Evolutionary conservation across 2,329 filamentous ascomycete species (phyloP).

Genomic region (Botryotinia narcissicola): DNA sequence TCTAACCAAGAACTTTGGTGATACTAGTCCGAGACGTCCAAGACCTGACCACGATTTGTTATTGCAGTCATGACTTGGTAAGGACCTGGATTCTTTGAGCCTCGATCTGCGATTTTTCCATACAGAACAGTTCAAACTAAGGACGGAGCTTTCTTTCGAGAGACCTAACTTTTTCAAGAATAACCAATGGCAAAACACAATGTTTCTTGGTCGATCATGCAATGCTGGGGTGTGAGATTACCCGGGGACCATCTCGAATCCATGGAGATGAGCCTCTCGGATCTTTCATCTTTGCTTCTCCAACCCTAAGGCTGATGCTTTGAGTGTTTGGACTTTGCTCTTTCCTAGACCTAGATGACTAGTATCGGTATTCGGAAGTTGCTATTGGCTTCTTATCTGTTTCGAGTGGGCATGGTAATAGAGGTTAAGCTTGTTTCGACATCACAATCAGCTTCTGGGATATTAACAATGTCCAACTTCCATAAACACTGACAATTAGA

Average conservation of each 20-base stretch:
- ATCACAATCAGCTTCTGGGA: conserved; percentile 1
- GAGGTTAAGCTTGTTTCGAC: conserved; percentile 13
- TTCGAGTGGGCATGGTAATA: background rate
- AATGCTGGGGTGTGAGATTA: background rate
- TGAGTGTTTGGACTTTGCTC: conserved; percentile 8
- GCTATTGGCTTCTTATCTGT: background rate
- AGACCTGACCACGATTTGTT: conserved; percentile 13
- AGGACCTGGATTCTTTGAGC: background rate
- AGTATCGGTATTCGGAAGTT: background rate
- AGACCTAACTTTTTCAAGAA: conserved; percentile 3
- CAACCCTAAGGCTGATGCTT: conserved; percentile 15
- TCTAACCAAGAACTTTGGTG: conserved; percentile 24
- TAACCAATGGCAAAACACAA: conserved; percentile 2
- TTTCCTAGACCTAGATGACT: background rate
- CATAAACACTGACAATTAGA: background rate
- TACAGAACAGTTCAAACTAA: background rate
- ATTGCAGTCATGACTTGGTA: background rate
- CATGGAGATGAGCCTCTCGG: conserved; percentile 1
- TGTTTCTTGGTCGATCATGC: conserved; percentile 10
- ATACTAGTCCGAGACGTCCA: conserved; percentile 27
- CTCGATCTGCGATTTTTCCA: background rate
- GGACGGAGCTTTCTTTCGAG: background rate
- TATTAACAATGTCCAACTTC: background rate
- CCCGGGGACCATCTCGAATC: background rate
- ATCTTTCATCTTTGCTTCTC: conserved; percentile 16